Evolutionary conservation across 768 basidiomycete genomes (phyloP), one percentile per base, ranked within the genome.

Genomic region (Nevesoporus exiguus): DNA sequence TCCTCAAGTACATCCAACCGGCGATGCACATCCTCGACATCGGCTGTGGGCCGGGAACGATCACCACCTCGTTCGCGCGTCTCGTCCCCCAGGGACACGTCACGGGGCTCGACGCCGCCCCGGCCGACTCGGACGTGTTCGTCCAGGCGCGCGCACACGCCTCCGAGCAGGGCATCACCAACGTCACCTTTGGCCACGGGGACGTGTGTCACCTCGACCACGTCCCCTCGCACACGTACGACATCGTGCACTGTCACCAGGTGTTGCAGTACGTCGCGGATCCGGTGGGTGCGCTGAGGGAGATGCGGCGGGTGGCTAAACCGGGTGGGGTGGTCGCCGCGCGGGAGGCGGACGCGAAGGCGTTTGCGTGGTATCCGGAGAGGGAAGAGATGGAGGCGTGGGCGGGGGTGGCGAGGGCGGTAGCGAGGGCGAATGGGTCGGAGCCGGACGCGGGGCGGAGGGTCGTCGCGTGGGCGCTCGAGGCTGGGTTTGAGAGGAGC

Each of bases 31-130:
- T 82, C 51, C 76, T 82, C 40, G 80, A 82, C 60, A 61, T 80
- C 33, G 80, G 80, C 10, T 81, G 77, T 56, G 80, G 81, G 0
- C 80, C 80, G 0, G 81, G 79, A 0, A 77, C 76, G 14, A 81
- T 81, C 63, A 78, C 78, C 2, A 55, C 61, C 29, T 74, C 74
- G 49, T 63, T 82, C 21, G 79, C 79, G 2, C 52, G 53, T 1
- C 67, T 68, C 53, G 74, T 76, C 17, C 71, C 74, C 1, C 44
- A 73, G 29, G 80, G 79, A 0, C 61, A 69, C 10, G 74, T 80
- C 39, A 72, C 71, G 14, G 80, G 77, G 4, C 53, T 81, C 48
- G 81, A 82, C 22, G 51, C 64, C 30, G 60, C 61, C 15, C 44
- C 64, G 4, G 17, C 5, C 0, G 68, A 61, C 34, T 30, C 45